Base-by-base conservation (phyloP, 2,329 filamentous ascomycete species). In the Alternaria infectoria region DNA sequence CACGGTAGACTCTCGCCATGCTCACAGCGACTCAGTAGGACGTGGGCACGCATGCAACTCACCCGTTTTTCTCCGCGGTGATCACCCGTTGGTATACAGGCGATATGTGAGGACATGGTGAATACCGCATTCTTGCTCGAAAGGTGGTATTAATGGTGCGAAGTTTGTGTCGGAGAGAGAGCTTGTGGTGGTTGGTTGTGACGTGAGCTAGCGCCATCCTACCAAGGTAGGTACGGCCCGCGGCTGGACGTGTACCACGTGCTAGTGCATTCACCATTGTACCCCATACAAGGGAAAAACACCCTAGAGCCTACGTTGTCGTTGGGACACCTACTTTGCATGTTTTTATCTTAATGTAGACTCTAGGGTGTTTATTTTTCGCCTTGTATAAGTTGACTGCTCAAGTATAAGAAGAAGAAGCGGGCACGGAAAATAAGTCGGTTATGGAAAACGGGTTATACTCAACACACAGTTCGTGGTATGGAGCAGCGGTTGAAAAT, bases 1-100 rank as follows among this genome's bases (percentile, higher is more conserved):
- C 36, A 40, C 2, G 1, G 1, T 0, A 40, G 1, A 3, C 36
- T 40, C n/a, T 40, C 1, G 36, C 0, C 36, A 0, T 40, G 36
- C 36, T 40, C 15, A 4, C 15, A n/a, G 32, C 15, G 6, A 40
- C 32, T 1, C 32, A 40, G 32, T 40, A 40, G 32, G 7, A 1
- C 28, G 28, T 30, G 25, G 6, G 23, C 10, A 28, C 10, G 10
- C 26, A 11, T 6, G 28, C 2, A 30, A 28, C 74, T 72, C 50
- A 78, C 75, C 55, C 75, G 71, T 30, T 62, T 49, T 9, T 45
- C 47, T 28, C 74, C 73, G 13, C 7, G 43, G 21, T 77, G 76
- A 50, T 71, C 64, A 26, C 68, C 70, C 23, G 72, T 75, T 23
- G 65, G 62, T 9, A 73, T 65, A 58, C 74, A 77, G 6, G 62